Conservation (phyloP, 148 eudicot species). For the Rhododendron ovatum region DNA sequence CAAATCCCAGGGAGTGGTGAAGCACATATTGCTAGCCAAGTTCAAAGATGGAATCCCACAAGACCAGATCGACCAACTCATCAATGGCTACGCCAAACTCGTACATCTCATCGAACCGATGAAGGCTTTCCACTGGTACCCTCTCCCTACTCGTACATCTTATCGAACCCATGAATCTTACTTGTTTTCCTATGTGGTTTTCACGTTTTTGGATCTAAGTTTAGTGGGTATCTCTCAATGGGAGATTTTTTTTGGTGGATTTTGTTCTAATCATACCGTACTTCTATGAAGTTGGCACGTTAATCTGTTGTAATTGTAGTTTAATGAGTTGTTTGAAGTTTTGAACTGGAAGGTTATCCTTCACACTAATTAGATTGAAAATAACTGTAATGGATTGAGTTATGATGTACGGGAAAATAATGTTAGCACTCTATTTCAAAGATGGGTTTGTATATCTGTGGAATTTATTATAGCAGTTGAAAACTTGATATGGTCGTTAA, state of each 20-base stretch:
- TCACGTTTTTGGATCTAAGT: neutral
- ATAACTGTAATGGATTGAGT: neutral
- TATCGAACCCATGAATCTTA: constrained; percentile 24
- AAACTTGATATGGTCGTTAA: no score
- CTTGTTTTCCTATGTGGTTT: neutral
- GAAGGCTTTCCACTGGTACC: constrained; percentile 65
- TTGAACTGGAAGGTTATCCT: neutral
- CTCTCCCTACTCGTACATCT: constrained; percentile 41
- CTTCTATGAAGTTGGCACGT: neutral
- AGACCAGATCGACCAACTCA: constrained; percentile 45
- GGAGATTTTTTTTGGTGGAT: neutral
- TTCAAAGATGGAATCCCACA: constrained; percentile 53
- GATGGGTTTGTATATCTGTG: neutral
- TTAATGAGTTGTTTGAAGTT: neutral
- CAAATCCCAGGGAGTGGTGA: constrained; percentile 42
- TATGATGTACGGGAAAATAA: neutral
- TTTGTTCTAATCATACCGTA: neutral
- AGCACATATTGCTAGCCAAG: constrained; percentile 61
- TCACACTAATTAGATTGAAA: neutral
- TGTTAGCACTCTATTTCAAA: neutral
- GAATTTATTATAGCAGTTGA: neutral
- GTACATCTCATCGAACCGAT: constrained; percentile 60
- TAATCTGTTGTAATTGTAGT: neutral
- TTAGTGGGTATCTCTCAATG: neutral
- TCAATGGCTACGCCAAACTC: constrained; percentile 58